Conservation (phyloP, 192 early-diverging fungal species). For the Umbelopsis isabellina region DNA sequence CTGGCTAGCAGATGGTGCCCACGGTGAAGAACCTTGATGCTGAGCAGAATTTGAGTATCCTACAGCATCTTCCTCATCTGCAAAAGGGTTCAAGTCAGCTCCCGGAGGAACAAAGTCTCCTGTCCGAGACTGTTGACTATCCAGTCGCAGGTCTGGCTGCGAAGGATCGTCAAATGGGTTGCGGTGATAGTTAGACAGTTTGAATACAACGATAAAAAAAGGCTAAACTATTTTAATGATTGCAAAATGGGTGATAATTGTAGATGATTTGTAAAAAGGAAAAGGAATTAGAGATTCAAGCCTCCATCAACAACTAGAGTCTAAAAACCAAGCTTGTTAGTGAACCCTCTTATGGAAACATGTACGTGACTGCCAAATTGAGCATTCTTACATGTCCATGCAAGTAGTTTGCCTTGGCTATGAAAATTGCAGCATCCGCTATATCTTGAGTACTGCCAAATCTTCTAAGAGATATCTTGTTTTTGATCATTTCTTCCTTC, state of each 20-base stretch:
- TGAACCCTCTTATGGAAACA: background rate
- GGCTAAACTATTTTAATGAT: background rate
- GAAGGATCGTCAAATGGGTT: slow-evolving; percentile 19
- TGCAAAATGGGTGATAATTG: background rate
- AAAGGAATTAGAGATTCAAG: slow-evolving; percentile 32
- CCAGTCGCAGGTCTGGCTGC: slow-evolving; percentile 19
- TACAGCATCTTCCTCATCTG: slow-evolving; percentile 14
- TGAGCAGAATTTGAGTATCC: background rate
- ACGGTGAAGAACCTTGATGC: slow-evolving; percentile 11
- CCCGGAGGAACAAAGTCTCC: slow-evolving; percentile 19
- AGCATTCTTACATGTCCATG: slow-evolving; percentile 59
- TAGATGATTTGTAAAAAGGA: background rate
- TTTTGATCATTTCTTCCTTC: slow-evolving; percentile 44
- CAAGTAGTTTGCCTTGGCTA: slow-evolving; percentile 60
- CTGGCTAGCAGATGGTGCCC: slow-evolving; percentile 4
- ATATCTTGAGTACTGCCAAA: slow-evolving; percentile 65
- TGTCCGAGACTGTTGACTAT: slow-evolving; percentile 15
- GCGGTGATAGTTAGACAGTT: slow-evolving; percentile 18
- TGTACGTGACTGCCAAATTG: background rate
- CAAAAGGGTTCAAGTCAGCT: slow-evolving; percentile 18
- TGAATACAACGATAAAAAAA: background rate
- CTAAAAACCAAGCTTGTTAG: slow-evolving; percentile 19
- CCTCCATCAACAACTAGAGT: slow-evolving; percentile 47
- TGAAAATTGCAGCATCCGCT: slow-evolving; percentile 59
- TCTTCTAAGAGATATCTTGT: slow-evolving; percentile 53